Conservation (phyloP, 2,329 filamentous ascomycete species). For the Hirsutella rhossiliensis region DNA sequence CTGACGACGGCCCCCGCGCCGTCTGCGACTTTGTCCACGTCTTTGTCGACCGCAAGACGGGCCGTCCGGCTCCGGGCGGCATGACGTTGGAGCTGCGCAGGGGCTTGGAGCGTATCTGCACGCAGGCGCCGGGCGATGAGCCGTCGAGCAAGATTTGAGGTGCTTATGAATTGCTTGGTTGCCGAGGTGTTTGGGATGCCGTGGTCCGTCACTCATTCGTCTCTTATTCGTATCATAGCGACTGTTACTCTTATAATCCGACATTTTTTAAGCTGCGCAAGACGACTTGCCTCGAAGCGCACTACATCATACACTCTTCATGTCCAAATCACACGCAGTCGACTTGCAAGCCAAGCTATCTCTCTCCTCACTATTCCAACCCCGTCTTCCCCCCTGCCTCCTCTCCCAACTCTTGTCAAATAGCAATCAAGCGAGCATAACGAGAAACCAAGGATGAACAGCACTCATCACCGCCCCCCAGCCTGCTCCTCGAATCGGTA, state of each 20-base stretch:
- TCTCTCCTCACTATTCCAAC: not conserved
- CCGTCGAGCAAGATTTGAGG: conserved; percentile 1
- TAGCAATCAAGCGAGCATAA: too few relatives aligned
- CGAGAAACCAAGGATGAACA: not conserved
- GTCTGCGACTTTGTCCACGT: conserved; percentile 83
- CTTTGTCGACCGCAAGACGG: conserved; percentile 65
- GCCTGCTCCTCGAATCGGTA: conserved; percentile 59
- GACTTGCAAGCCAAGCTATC: too few relatives aligned
- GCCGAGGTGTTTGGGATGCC: not conserved
- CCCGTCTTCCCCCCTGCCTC: not conserved
- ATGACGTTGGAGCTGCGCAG: conserved; percentile 48
- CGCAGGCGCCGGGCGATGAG: conserved; percentile 8
- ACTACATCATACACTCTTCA: too few relatives aligned
- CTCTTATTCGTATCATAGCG: too few relatives aligned
- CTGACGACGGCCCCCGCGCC: conserved; percentile 49
- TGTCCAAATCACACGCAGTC: too few relatives aligned
- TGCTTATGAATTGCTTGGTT: not conserved
- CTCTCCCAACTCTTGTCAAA: too few relatives aligned
- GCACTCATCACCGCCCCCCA: not conserved
- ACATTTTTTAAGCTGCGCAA: too few relatives aligned
- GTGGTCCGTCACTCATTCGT: not conserved
- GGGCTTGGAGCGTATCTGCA: conserved; percentile 43
- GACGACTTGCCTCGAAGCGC: too few relatives aligned
- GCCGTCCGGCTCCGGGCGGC: conserved; percentile 52
- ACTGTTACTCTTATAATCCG: too few relatives aligned